These are phyloP conservation scores for Noccaea caerulescens DNA, from an alignment of 345 rosid species.

Conservation along the genomic window DNA sequence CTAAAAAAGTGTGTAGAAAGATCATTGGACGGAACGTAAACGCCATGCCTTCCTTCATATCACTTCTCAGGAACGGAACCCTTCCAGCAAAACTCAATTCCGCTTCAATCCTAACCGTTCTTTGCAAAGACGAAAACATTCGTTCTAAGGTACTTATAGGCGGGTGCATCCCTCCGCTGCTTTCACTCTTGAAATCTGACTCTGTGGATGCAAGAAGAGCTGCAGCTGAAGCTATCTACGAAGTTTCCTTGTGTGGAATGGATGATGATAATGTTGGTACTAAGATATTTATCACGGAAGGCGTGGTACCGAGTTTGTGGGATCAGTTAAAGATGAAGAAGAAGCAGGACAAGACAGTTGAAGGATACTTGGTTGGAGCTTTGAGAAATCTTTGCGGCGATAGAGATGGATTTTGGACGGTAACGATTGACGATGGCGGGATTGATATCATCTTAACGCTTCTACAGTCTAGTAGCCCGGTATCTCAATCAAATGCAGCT, in stretches of 20 bases:
- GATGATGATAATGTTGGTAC: slow-evolving; percentile 83
- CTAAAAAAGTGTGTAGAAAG: slow-evolving; percentile 71
- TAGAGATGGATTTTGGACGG: slow-evolving; percentile 74
- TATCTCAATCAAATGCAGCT: slow-evolving; percentile 86
- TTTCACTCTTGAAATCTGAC: slow-evolving; percentile 77
- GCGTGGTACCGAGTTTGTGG: slow-evolving; percentile 84
- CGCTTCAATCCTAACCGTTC: slow-evolving; percentile 61
- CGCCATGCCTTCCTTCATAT: slow-evolving; percentile 86
- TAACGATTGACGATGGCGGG: slow-evolving; percentile 75
- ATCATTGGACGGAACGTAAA: slow-evolving; percentile 74
- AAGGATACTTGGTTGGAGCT: slow-evolving; percentile 85
- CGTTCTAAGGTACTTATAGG: slow-evolving; percentile 84
- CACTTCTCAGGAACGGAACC: slow-evolving; percentile 78
- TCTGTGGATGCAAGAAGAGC: slow-evolving; percentile 72
- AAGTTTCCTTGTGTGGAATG: slow-evolving; percentile 78
- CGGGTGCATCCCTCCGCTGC: slow-evolving; percentile 88
- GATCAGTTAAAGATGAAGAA: slow-evolving; percentile 64
- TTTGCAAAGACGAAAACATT: slow-evolving; percentile 79
- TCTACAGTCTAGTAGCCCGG: slow-evolving; percentile 72
- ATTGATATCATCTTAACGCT: slow-evolving; percentile 70
- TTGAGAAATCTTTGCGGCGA: slow-evolving; percentile 84
- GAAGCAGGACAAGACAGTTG: slow-evolving; percentile 72
- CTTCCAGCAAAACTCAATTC: slow-evolving; percentile 70
- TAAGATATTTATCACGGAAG: slow-evolving; percentile 86
- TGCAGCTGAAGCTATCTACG: slow-evolving; percentile 81